These are phyloP conservation scores for Gastrolobium villosum DNA, from an alignment of 306 rosid genomes.

Conservation along the genomic window DNA sequence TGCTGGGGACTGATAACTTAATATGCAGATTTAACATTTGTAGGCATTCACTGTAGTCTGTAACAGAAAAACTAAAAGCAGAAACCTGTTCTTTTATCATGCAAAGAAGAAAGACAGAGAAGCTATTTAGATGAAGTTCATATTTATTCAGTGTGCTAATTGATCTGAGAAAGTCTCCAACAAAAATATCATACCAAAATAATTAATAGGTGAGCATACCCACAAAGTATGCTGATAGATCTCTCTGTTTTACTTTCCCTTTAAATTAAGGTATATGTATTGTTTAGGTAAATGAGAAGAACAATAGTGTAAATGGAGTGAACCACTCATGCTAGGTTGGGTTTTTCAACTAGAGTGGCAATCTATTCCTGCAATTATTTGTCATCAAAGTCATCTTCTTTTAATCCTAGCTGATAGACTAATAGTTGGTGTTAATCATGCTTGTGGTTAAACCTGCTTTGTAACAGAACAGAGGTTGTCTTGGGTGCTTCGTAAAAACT, in stretches of 20 bases:
- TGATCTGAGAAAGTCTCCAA: constrained; percentile 26
- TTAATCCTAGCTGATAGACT: constrained; percentile 26
- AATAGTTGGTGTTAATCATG: constrained; percentile 60
- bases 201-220: not conserved
- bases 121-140: constrained; percentile 11
- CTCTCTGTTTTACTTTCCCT: constrained; percentile 9
- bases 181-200: constrained; percentile 32
- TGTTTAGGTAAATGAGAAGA: not conserved
- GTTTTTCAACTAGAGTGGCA: not conserved
- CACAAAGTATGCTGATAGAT: not conserved
- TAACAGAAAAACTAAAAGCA: not conserved
- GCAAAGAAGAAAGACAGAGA: constrained; percentile 23
- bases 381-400: not conserved
- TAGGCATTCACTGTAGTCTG: constrained; percentile 4
- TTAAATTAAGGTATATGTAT: not conserved
- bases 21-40: not conserved
- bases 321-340: not conserved
- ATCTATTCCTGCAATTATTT: constrained; percentile 1
- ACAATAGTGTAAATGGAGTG: not conserved
- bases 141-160: constrained; percentile 27
- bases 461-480: constrained; percentile 96
- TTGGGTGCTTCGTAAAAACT: constrained; percentile 70
- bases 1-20: not conserved
- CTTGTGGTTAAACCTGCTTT: constrained; percentile 67
- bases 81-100: constrained; percentile 27